Evolutionary conservation across 768 basidiomycete species (phyloP), one percentile per base, ranked within the genome.

Genomic region (Suillus decipiens): DNA sequence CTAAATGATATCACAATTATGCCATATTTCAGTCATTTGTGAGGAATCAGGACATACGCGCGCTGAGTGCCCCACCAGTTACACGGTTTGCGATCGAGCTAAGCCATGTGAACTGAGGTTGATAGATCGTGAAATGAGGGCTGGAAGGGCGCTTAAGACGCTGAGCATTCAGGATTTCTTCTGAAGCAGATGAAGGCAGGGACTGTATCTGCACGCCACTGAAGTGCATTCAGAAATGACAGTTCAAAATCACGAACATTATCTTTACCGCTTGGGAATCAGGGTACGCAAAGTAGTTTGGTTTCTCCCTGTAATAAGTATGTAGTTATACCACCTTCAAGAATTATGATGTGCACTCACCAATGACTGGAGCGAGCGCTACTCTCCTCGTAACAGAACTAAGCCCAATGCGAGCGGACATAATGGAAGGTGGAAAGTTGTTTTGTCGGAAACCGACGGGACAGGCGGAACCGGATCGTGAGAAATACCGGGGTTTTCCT

Each of bases 81-180:
- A 84, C 75, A 74, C 97, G 91, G 78, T 99, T 89, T 45, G 84
- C 86, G 70, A 96, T 94, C 19, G 95, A 97, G 5, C 78, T 83
- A 61, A 92, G 15, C 93, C 93, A 96, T 41, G 96, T 98, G 54
- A 99, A 77, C 78, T 99, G 93, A 2, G 90, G 92, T 72, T 96
- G 90, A 80, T 99, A 99, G 78, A 99, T 99, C 61, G 95, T 95
- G 73, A 95, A 91, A 76, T 98, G 96, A 10, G 97, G 97, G 70
- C 90, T 92, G 65, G 84, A 91, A 19, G 97, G 96, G n/a, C 97
- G 90, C 56, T 81, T 80, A 57, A 93, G 78, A 67, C 97, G 91
- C 76, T 99, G 96, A 68, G 84, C 76, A 82, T 99, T 96, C 69
- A 98, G 81, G 66, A 95, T 90, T 5, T 80, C 81, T 41, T 79